Evolutionary conservation across 2,329 filamentous ascomycete species (phyloP).

Genomic region (Pezicula neosporulosa): DNA sequence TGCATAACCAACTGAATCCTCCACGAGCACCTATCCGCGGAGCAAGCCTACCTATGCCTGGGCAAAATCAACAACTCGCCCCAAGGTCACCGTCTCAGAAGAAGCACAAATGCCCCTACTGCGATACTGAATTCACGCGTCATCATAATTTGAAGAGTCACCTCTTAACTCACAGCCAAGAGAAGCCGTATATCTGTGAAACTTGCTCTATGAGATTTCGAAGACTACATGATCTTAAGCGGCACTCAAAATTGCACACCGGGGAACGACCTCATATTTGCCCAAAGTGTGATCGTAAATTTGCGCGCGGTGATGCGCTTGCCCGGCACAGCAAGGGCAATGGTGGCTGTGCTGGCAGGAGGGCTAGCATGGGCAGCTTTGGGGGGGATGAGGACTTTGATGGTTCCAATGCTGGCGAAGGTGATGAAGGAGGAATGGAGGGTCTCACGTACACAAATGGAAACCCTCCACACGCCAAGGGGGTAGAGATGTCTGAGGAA

Average conservation of each 20-base stretch:
- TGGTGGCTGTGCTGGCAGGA: conserved; percentile 88
- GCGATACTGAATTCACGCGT: conserved; percentile 92
- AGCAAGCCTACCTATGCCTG: conserved; percentile 55
- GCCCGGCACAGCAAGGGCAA: conserved; percentile 94
- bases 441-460: conserved; percentile 46
- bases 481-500: conserved; percentile 57
- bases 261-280: conserved; percentile 95
- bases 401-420: conserved; percentile 46
- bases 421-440: conserved; percentile 55
- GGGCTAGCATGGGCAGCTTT: conserved; percentile 82
- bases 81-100: conserved; percentile 74
- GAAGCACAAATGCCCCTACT: conserved; percentile 96
- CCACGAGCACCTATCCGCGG: conserved; percentile 36
- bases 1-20: conserved; percentile 20
- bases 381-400: conserved; percentile 70
- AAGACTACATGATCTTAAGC: conserved; percentile 89
- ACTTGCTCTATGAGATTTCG: conserved; percentile 93
- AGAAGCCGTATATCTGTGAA: conserved; percentile 93
- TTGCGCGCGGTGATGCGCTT: conserved; percentile 90
- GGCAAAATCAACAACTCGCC: conserved; percentile 39
- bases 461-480: conserved; percentile 46
- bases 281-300: conserved; percentile 89
- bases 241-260: conserved; percentile 94
- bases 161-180: conserved; percentile 93
- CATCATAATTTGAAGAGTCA: conserved; percentile 98